Base-by-base conservation (phyloP, 768 basidiomycete species). In the Fomitopsis pulvina region DNA sequence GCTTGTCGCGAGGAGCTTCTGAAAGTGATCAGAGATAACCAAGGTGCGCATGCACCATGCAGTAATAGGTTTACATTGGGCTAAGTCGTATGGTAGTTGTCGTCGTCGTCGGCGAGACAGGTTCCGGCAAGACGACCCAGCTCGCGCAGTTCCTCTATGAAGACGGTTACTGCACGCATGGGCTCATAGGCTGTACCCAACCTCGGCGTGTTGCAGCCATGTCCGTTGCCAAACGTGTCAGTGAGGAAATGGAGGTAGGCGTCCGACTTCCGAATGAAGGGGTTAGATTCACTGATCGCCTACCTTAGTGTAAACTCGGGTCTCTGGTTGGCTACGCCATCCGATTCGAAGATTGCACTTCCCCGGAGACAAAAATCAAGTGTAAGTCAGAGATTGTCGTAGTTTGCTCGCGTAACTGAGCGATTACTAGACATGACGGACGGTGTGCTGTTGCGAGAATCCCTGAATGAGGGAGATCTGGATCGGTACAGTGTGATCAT, bases 141-240 rank as follows among this genome's bases (percentile, higher is more conserved):
- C 72, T 99, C 5, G 74, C 90, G 0, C 96, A 99, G 63, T 99
- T 92, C 69, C 66, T 99, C 53, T 91, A 97, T 62, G 96, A 99
- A 65, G 96, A 99, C 54, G 96, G 96, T 0, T 99, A 95, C 66
- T 90, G 93, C 57, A 64, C 78, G 3, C 78, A 83, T 68, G 95
- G 95, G 16, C 76, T 98, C 38, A 83, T 99, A 44, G 95, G 95
- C 10, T 99, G 96, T 63, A 99, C 96, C 0, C 96, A 99, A 63
- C 96, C 96, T 43, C 81, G 96, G 58, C 93, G 96, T 71, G 96
- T 99, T 25, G 96, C 96, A 40, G 96, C 96, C 14, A 98, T 99
- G 96, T 94, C 91, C 9, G 96, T 98, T 6, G 96, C 96, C n/a
- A 98, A 99, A 71, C 93, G 96, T 67, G 96, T 99, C 51, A 93